Base-by-base conservation (phyloP, 768 basidiomycete species). In the Lyophyllum shimeji region DNA sequence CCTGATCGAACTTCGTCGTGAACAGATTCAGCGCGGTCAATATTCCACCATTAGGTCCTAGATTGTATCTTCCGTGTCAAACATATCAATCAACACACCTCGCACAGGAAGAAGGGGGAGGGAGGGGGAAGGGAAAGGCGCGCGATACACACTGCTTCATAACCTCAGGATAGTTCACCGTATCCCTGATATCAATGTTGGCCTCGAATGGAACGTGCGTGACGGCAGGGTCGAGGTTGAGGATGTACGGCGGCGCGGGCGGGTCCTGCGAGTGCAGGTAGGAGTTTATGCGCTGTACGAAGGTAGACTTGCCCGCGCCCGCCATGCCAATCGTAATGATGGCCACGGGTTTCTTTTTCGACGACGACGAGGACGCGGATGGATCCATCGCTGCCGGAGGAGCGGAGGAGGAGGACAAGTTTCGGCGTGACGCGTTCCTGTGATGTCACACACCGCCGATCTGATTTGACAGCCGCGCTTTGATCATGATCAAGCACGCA, bases 1-100 rank as follows among this genome's bases (percentile, higher is more conserved):
- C 97, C 71, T 99, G 96, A 68, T 99, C 97, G 63, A 99, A 95
- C 71, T 98, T 99, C 11, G 97, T 99, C 34, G 97, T 97, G 71
- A 99, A 99, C 56, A 99, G 71, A 69, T 99, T 99, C 66, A 99
- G 80, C 1, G 96, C 92, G 21, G 97, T 99, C 69, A 99, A 71
- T 63, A 99, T 99, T 23, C 95, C 97, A 25, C 97, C 97, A 69
- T 98, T 99, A 1, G 97, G 97, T 3, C 97, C 97, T 54, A 99
- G 78, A 71, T 98, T 98, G 75, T 99, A 99, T 76, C 95, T 97
- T 75, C 49, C 11, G 34, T 39, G 46, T 56, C 25, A 59, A 54
- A 59, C 37, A 29, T 29, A 29, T 29, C 9, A 29, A 61, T 46
- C n/a, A n/a, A 52, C 56, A 56, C 63, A 64, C 50, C 45, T 52